These are phyloP conservation scores for Diaporthe sp. DNA, from an alignment of 2,329 filamentous ascomycete species.

Conservation along the genomic window DNA sequence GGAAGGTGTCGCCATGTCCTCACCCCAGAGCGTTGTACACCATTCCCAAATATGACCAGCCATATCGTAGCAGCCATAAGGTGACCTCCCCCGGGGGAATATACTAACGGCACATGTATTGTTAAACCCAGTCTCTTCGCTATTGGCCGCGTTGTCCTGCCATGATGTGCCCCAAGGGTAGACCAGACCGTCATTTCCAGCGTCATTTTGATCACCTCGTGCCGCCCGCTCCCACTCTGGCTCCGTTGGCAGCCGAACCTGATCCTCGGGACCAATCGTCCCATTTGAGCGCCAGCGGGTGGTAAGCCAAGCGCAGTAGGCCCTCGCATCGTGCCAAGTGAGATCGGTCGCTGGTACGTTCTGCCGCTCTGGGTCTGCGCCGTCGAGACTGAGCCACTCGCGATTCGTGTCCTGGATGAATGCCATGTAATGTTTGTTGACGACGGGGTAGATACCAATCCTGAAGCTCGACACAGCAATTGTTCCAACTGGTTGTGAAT, in stretches of 20 bases:
- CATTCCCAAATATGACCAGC: background rate
- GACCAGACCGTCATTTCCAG: background rate
- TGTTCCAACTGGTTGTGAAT: background rate
- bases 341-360: background rate
- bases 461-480: background rate
- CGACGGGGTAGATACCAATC: background rate
- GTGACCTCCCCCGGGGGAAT: background rate
- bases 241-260: background rate
- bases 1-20: background rate
- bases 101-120: background rate
- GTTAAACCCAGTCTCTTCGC: background rate
- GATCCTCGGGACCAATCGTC: background rate
- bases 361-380: background rate
- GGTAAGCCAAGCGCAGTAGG: background rate
- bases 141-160: background rate
- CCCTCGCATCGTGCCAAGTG: background rate
- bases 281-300: background rate
- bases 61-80: background rate
- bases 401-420: background rate
- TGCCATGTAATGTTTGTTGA: background rate
- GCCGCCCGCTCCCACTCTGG: background rate
- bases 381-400: background rate
- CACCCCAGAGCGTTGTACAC: background rate
- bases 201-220: background rate
- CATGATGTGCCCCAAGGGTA: background rate